phyloP scores from a whole-genome alignment of 768 basidiomycete species.

The Tricholoma hemisulphureum region DNA sequence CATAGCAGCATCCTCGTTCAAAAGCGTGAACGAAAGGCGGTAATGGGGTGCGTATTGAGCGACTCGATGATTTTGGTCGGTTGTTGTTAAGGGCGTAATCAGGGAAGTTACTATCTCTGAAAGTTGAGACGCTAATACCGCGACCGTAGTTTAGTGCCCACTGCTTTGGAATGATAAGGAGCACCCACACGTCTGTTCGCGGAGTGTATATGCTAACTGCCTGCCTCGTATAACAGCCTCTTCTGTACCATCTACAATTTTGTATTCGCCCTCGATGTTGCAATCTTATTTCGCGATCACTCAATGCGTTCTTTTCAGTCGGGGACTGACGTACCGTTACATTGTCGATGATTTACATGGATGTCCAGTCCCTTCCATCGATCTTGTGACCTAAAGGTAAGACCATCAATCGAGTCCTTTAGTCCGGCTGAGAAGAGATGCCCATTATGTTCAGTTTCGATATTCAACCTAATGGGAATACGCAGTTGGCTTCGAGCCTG shows the following conservation, averaged over 20 bases:
- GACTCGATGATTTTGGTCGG: conserved; percentile 44
- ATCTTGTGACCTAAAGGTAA: conserved; percentile 21
- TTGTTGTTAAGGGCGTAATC: conserved; percentile 42
- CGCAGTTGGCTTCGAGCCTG: conserved; percentile 45
- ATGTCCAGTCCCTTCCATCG: conserved; percentile 48
- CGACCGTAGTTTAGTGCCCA: not conserved
- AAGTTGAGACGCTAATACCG: conserved; percentile 21
- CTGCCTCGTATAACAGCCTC: conserved; percentile 23
- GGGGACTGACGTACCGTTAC: conserved; percentile 33
- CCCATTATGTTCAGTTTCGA: conserved; percentile 6
- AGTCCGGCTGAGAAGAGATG: conserved; percentile 14
- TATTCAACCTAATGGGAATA: conserved; percentile 46
- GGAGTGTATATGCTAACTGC: conserved; percentile 30
- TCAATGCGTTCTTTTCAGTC: not conserved
- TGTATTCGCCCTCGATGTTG: conserved; percentile 18
- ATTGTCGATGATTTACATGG: conserved; percentile 22
- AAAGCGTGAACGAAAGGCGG: conserved; percentile 85
- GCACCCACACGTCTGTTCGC: conserved; percentile 19
- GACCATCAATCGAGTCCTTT: conserved; percentile 23
- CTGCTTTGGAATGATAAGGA: not conserved
- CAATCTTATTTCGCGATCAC: conserved; percentile 1
- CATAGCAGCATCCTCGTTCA: conserved; percentile 84
- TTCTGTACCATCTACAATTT: conserved; percentile 17
- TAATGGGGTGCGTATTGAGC: conserved; percentile 80
- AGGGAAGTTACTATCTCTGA: conserved; percentile 34